Evolutionary conservation across 2,329 filamentous ascomycete genomes (phyloP), one percentile per base, ranked within the genome.

Genomic region (Sporothrix curviconia): DNA sequence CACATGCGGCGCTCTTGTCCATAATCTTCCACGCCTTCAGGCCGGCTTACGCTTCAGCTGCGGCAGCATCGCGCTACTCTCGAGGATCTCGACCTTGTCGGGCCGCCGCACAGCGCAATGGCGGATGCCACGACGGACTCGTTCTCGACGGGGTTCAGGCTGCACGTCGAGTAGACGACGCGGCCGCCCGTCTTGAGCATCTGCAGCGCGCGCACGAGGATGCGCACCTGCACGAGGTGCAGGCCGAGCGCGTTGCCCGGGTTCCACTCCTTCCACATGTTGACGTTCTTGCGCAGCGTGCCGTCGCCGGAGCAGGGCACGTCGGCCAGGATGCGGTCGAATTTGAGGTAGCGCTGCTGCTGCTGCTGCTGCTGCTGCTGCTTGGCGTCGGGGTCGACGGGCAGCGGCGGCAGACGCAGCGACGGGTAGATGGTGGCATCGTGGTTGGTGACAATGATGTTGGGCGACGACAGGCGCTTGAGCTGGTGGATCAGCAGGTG

Each of bases 401-500:
- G 52, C 59, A 58, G 50, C 12, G 84, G 74, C 17, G 86, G 85
- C n/a, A 97, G 81, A 68, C 87, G 90, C 67, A 99, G 90, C 0
- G 92, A 91, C 3, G 94, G 94, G 72, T 92, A 99, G 71, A 95
- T 85, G 4, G 92, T 96, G 42, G 94, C 94, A 71, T 99, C 94
- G 75, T 99, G 92, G 71, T 99, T 97, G 42, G 91, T 97, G 61
- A 99, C 92, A 62, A 99, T 87, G 64, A 99, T 78, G 70, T 99
- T 99, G 3, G 94, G 92, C 4, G 94, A 97, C 62, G 92, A 96
- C 52, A 99, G 80, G 61, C 94, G 88, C 80, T 99, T 99, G 67
- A 97, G 88, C 74, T 99, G 94, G 72, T 99, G 94, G 49, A 96
- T 90, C 69, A 99, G 76, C 89, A 99, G 94, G 74, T 97, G 94